Conservation (phyloP, 2,329 filamentous ascomycete species). For the Rutstroemia sp. region DNA sequence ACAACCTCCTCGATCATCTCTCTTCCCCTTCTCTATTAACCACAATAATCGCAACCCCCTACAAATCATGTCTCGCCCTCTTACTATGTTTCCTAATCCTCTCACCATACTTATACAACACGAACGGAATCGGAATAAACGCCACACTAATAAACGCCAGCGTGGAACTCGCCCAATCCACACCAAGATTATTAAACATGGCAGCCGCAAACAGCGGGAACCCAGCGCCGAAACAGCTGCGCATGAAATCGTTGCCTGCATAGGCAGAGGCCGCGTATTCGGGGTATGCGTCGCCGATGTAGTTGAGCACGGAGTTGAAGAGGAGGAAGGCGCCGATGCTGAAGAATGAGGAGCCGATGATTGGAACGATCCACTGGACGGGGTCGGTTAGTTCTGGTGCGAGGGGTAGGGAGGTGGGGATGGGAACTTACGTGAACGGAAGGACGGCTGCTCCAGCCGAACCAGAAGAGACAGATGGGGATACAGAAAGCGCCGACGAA, state of each 20-base stretch:
- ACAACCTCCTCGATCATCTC: too few relatives aligned
- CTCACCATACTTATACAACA: constrained; percentile 54
- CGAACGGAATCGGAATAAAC: constrained; percentile 55
- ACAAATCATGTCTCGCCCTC: constrained; percentile 5
- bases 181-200: constrained; percentile 37
- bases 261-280: constrained; percentile 33
- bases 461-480: constrained; percentile 48
- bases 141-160: constrained; percentile 49
- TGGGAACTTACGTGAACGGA: constrained; percentile 14
- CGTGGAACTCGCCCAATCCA: constrained; percentile 54
- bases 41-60: not conserved
- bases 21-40: too few relatives aligned
- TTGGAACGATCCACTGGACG: constrained; percentile 50
- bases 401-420: too few relatives aligned
- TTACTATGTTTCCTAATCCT: constrained; percentile 38
- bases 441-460: constrained; percentile 46
- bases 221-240: constrained; percentile 30
- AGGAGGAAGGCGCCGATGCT: constrained; percentile 37
- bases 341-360: constrained; percentile 41
- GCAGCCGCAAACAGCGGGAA: constrained; percentile 29
- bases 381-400: not conserved
- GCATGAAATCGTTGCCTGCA: constrained; percentile 33
- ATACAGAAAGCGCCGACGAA: constrained; percentile 44
- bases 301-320: constrained; percentile 39
- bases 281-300: constrained; percentile 33